Evolutionary conservation across 352 stramenopile genomes (phyloP), one percentile per base, ranked within the genome.

Genomic region (Ophiocytium majus): DNA sequence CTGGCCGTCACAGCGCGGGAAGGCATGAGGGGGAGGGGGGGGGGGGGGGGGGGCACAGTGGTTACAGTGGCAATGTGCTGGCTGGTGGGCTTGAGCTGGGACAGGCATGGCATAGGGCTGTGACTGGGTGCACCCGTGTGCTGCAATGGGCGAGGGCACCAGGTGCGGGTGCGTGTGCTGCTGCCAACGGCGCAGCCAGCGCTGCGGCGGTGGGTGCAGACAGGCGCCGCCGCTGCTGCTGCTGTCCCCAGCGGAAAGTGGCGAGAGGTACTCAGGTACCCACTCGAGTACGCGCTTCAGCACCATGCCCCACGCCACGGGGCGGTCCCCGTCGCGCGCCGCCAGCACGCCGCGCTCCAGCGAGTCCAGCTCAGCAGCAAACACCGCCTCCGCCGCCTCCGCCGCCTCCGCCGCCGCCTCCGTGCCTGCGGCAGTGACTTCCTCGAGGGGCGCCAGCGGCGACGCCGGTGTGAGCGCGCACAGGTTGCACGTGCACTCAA

Each of bases 401-500:
- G 43, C 43, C 43, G 43, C 43, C 43, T 57, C 43, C 43, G 5
- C 14, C 5, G 5, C 43, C 43, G 43, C 43, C 5, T 14, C 43
- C 43, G 43, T 57, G 66, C 32, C 5, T 35, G 32, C 17, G 5
- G 32, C 66, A 78, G 5, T 14, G 5, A 78, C 35, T 10, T 78
- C 32, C 35, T 78, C 66, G 5, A 78, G 17, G 5, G 32, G 35
- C 35, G 32, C 35, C 5, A 78, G 66, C 32, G 66, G 35, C 35
- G 66, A 78, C 35, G 5, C 5, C 66, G 32, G 32, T 14, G 66
- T 35, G 5, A 43, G 5, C 32, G 35, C 14, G 66, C 66, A 78
- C 32, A 78, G 66, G 5, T 78, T 10, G 35, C 66, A 78, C 32
- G 32, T 14, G 35, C 66, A 78, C 66, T 78, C 14, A 43, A 78